phyloP scores from a whole-genome alignment of 108 stramenopile species.

The Chaetoceros tenuissimus region DNA sequence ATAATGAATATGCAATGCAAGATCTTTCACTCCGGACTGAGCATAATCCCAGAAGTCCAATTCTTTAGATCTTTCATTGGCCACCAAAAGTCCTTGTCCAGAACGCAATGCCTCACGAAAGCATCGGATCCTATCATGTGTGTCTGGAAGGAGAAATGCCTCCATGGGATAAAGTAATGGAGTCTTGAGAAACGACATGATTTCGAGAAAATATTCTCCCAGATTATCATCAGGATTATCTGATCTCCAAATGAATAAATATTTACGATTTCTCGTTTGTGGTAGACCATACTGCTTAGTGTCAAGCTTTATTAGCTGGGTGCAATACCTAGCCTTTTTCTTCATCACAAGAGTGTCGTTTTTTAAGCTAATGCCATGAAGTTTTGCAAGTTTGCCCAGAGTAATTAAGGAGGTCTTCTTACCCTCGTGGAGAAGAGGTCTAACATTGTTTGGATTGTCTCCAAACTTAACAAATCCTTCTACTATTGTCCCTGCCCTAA shows the following conservation, averaged over 20 bases:
- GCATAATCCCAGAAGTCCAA: conserved; percentile 55
- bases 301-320: conserved; percentile 47
- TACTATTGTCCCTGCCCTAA: conserved; percentile 48
- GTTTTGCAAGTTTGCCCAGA: conserved; percentile 36
- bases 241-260: conserved; percentile 63
- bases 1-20: no score
- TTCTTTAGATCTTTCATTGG: conserved; percentile 25
- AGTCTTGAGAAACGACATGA: conserved; percentile 45
- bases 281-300: conserved; percentile 76
- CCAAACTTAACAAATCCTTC: conserved; percentile 34
- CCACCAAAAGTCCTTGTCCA: conserved; percentile 39
- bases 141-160: conserved; percentile 52
- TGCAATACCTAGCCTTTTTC: conserved; percentile 47
- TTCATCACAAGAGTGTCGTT: conserved; percentile 48
- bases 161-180: conserved; percentile 62
- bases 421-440: no score
- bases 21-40: no score
- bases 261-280: conserved; percentile 60
- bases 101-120: conserved; percentile 64
- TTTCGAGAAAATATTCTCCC: conserved; percentile 53
- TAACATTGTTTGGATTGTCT: no score
- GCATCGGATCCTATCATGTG: conserved; percentile 64
- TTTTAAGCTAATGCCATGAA: conserved; percentile 35
- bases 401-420: no score
- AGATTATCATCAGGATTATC: conserved; percentile 49